Conservation (phyloP, 306 rosid species). For the Cucurbita ficifolia region DNA sequence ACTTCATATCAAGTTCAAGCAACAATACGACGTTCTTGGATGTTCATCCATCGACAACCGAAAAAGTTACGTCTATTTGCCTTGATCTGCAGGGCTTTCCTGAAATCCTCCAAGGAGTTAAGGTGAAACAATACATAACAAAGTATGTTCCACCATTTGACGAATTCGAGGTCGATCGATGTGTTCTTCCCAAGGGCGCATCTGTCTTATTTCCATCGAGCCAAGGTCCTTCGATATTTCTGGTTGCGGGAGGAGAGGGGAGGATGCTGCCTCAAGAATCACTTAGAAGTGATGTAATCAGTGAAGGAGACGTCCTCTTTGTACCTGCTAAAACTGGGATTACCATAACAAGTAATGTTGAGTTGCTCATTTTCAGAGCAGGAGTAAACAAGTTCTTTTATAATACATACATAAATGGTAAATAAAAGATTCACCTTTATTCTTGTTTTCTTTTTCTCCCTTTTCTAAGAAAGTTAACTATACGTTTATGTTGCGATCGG, state of each 20-base stretch:
- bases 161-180: slow-evolving; percentile 75
- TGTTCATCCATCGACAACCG: not conserved
- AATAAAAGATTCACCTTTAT: not conserved
- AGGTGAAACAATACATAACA: slow-evolving; percentile 37
- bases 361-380: slow-evolving; percentile 56
- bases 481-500: too few relatives aligned
- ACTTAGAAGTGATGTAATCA: slow-evolving; percentile 19
- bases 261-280: slow-evolving; percentile 24
- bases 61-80: not conserved
- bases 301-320: slow-evolving; percentile 72
- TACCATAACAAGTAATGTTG: slow-evolving; percentile 33
- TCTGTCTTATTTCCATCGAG: slow-evolving; percentile 43
- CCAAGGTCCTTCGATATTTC: slow-evolving; percentile 69
- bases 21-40: not conserved
- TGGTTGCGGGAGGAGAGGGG: slow-evolving; percentile 57
- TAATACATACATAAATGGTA: slow-evolving; percentile 8
- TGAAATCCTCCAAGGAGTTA: slow-evolving; percentile 53
- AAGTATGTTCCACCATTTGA: slow-evolving; percentile 71
- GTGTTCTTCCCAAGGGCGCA: slow-evolving; percentile 50
- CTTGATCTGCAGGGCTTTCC: slow-evolving; percentile 56
- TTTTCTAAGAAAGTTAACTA: not conserved
- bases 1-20: not conserved
- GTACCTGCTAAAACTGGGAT: slow-evolving; percentile 62
- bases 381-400: slow-evolving; percentile 63
- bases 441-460: not conserved